Evolutionary conservation across 2,329 filamentous ascomycete genomes (phyloP), one percentile per base, ranked within the genome.

Genomic region (Thielaviopsis musarum): DNA sequence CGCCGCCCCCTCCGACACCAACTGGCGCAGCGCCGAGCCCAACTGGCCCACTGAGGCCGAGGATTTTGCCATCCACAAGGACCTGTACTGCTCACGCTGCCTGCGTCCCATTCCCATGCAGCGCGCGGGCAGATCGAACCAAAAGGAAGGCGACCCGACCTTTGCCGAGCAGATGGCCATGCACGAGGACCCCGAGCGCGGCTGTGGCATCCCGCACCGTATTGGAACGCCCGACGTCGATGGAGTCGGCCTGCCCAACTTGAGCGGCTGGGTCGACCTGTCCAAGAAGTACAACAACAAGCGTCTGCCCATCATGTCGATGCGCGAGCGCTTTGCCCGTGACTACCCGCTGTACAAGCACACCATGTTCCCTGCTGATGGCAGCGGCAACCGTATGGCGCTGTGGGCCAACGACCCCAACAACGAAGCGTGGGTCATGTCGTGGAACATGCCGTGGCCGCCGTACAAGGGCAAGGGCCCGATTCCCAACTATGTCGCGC

Each of bases 321-420:
- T 61, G 22, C 51, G 56, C 15, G 19, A 54, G 1, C 17, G 51
- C 17, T 59, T 63, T 28, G 26, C 48, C 21, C 26, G 38, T 34
- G 45, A 59, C 10, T 63, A 63, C 45, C 59, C 59, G 12, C n/a
- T 57, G 38, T 63, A 63, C 55, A 56, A 28, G 15, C 49, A 61
- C 54, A 61, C 61, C 28, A 53, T 61, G 51, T 63, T 57, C 52
- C 59, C 61, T 6, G 56, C 59, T 21, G 55, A 59, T 19, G 60
- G 57, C 24, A 59, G 48, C 49, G 56, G 52, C 38, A 54, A 54
- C 21, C 54, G 57, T 34, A 54, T 26, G 34, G 57, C 57, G 22
- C 53, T 63, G 26, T 62, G 62, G 62, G 55, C 55, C 21, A 30
- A 56, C 48, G 54, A 64, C 28, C 60, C 62, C 19, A 63, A 63